Percentiles rank a stretch among this genome's conserved stretches.
Conservation (phyloP, 306 rosid species). For the Hippophae tibetana region DNA sequence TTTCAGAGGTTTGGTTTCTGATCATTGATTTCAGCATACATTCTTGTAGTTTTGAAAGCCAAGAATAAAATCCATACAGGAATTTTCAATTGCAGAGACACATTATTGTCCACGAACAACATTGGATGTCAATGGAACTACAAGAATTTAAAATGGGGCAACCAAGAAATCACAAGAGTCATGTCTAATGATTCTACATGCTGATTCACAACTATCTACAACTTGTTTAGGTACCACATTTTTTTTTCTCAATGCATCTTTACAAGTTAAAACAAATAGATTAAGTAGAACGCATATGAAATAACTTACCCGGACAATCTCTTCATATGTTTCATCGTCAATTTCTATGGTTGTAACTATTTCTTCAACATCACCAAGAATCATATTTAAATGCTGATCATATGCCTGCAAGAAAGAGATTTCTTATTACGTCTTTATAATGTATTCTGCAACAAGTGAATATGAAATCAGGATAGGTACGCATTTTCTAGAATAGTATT, state of each 20-base stretch:
- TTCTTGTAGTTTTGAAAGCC: too few species aligned
- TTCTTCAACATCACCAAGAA: slow-evolving; percentile 99
- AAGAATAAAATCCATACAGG: too few species aligned
- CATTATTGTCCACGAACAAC: too few species aligned
- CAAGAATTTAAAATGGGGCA: too few species aligned
- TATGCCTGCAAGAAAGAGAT: slow-evolving; percentile 63
- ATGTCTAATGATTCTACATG: too few species aligned
- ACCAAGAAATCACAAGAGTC: too few species aligned
- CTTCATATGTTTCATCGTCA: slow-evolving; percentile 98
- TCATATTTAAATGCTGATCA: slow-evolving; percentile 99
- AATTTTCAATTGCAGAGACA: too few species aligned
- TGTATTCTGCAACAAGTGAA: background rate
- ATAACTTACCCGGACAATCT: slow-evolving; percentile 87
- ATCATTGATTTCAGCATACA: too few species aligned
- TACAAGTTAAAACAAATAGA: background rate
- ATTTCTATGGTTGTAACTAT: slow-evolving; percentile 85
- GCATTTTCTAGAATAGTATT: too few species aligned
- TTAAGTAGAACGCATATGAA: background rate
- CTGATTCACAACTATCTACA: background rate
- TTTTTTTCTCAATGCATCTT: background rate
- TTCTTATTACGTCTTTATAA: background rate
- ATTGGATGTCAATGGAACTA: too few species aligned
- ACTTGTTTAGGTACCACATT: background rate
- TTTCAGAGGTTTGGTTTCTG: too few species aligned
- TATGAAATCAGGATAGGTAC: background rate